A percentile compares a stretch with the other conserved stretches of the same genome.
These are phyloP conservation scores for Trypanosoma scelopori DNA, from an alignment of 208 protist genomes.

Conservation along the genomic window DNA sequence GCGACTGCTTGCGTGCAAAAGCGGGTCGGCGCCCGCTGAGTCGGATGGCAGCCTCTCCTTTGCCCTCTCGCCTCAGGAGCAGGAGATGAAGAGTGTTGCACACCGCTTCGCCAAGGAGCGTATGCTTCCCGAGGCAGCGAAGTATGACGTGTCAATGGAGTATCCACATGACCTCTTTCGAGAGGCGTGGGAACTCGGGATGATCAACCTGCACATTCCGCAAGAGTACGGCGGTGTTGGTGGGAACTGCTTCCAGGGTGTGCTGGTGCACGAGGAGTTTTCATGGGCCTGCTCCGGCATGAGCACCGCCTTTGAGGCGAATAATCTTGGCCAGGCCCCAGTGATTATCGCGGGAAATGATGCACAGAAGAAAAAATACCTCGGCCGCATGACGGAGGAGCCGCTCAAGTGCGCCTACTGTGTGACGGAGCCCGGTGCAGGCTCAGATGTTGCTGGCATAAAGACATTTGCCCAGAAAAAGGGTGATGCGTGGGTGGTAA, in stretches of 20 bases:
- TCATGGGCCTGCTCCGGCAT: slow-evolving; percentile 88
- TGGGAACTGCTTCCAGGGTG: slow-evolving; percentile 59
- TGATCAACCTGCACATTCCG: slow-evolving; percentile 85
- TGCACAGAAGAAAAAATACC: slow-evolving; percentile 88
- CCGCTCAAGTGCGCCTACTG: slow-evolving; percentile 80
- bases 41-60: slow-evolving; percentile 58
- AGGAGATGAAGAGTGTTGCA: slow-evolving; percentile 70
- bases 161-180: slow-evolving; percentile 78
- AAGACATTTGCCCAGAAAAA: slow-evolving; percentile 86
- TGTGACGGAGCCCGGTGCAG: slow-evolving; percentile 84
- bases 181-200: slow-evolving; percentile 82
- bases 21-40: slow-evolving; percentile 23
- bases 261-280: slow-evolving; percentile 87
- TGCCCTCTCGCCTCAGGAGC: slow-evolving; percentile 77
- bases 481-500: slow-evolving; percentile 87
- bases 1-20: slow-evolving; percentile 2
- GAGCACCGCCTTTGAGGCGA: slow-evolving; percentile 81
- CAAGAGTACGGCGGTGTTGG: slow-evolving; percentile 80
- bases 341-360: slow-evolving; percentile 87
- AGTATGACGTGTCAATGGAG: slow-evolving; percentile 73
- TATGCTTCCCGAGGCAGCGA: slow-evolving; percentile 71
- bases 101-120: slow-evolving; percentile 74
- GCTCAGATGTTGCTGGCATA: slow-evolving; percentile 86
- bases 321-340: slow-evolving; percentile 72
- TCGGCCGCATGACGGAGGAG: slow-evolving; percentile 82